Conservation (phyloP, 1,139 yeast species). For the Hanseniaspora sp. region DNA sequence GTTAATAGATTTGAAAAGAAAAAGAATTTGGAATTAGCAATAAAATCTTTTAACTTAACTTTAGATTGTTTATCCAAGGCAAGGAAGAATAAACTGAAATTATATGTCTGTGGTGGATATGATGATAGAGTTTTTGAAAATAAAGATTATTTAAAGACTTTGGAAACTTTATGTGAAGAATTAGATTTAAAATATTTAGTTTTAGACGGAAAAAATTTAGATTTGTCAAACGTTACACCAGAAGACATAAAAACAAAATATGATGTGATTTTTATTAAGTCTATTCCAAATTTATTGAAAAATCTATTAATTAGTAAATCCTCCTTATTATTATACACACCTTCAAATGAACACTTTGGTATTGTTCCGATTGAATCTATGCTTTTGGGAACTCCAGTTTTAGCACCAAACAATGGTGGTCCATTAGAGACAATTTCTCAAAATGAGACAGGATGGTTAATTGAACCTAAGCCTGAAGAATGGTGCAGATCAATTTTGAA, state of each 20-base stretch:
- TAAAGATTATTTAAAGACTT: constrained; percentile 54
- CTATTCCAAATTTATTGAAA: constrained; percentile 58
- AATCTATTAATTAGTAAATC: constrained; percentile 50
- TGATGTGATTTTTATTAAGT: constrained; percentile 67
- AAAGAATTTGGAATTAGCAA: constrained; percentile 70
- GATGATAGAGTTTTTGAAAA: constrained; percentile 70
- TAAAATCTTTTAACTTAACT: constrained; percentile 39
- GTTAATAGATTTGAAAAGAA: constrained; percentile 82
- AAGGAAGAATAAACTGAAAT: constrained; percentile 30
- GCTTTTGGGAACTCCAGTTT: constrained; percentile 69
- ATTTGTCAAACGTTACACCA: constrained; percentile 31
- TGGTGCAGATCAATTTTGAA: constrained; percentile 19
- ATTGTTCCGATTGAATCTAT: constrained; percentile 95
- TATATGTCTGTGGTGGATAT: constrained; percentile 86
- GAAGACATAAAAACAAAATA: constrained; percentile 21
- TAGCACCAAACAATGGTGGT: constrained; percentile 85
- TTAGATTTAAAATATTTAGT: constrained; percentile 36
- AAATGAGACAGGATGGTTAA: constrained; percentile 68
- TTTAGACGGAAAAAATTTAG: constrained; percentile 13
- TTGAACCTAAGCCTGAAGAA: constrained; percentile 28
- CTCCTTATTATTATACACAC: constrained; percentile 68
- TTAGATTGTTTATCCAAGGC: constrained; percentile 30
- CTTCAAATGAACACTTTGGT: constrained; percentile 88
- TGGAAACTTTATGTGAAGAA: constrained; percentile 40
- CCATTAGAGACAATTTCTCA: constrained; percentile 69